A percentile compares a stretch with the other conserved stretches of the same genome.
Conservation (phyloP, 805 yeast species). For the Ogataea degrootiae region DNA sequence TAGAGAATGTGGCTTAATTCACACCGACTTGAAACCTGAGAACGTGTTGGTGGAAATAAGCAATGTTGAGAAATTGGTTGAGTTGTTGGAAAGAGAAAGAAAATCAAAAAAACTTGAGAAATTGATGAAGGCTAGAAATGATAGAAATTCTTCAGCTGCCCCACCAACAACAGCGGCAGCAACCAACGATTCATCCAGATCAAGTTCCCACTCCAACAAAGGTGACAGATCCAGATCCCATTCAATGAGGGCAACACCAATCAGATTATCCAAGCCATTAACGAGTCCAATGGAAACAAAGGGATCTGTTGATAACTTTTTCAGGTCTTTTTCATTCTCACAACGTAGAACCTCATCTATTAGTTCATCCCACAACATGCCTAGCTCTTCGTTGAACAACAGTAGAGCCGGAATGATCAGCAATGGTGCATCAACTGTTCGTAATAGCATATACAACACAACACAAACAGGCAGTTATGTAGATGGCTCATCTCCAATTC, state of each 20-base stretch:
- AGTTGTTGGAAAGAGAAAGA: conserved; percentile 35
- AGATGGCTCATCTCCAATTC: not conserved
- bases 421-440: not conserved
- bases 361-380: conserved; percentile 6
- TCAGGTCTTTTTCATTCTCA: conserved; percentile 32
- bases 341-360: conserved; percentile 19
- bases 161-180: not conserved
- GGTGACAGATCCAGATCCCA: conserved; percentile 19
- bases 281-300: conserved; percentile 37
- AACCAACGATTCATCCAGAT: not conserved
- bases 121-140: conserved; percentile 18
- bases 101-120: conserved; percentile 20
- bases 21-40: conserved; percentile 75
- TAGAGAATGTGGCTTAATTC: conserved; percentile 59
- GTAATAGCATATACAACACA: no score
- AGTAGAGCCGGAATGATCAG: not conserved
- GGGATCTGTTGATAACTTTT: conserved; percentile 31
- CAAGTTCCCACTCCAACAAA: not conserved
- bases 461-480: not conserved
- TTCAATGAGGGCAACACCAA: conserved; percentile 1
- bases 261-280: conserved; percentile 40
- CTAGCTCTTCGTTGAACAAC: not conserved
- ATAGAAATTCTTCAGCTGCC: conserved; percentile 7
- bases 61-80: conserved; percentile 49
- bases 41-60: conserved; percentile 54